Evolutionary conservation across 805 yeast species (phyloP), one percentile per base, ranked within the genome.

Genomic region (Pichia californica): DNA sequence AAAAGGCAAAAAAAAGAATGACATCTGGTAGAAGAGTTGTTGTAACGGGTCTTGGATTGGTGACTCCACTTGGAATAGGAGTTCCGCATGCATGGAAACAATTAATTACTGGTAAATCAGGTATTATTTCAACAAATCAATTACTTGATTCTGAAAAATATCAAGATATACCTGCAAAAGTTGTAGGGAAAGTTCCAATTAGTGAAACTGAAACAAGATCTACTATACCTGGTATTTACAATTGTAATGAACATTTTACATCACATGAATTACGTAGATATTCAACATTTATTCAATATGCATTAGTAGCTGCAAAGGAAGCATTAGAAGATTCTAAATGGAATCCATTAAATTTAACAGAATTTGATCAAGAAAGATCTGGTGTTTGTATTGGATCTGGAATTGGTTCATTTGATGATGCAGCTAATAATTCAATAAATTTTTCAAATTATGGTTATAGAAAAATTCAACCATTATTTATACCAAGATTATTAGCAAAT

Each of bases 331-430:
- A 86, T 59, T 79, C 97, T 0, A 61, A 70, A 27, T 72, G 81
- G 72, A 46, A 56, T 25, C 74, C 80, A 0, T 44, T 43, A 2
- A 25, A 31, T 11, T 13, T 46, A 18, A 45, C 63, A 1, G 64
- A 61, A 2, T 56, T 59, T 49, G 73, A 55, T 56, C 58, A 56
- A 41, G 44, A 58, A 3, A 53, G 61, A 33, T 65, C 78, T 3
- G 94, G 97, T 2, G 88, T 86, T 2, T 81, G 88, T n/a, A 76
- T 91, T 8, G 99, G 98, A 1, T 81, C 95, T 1, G 96, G 97
- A 0, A 85, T 93, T 39, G 98, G 97, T 0, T 85, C 95, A 2
- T 71, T 91, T 38, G 81, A 77, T 15, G 95, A 87, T 46, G 62
- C 77, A 0, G 79, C 78, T 54, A 82, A 76, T 4, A 86, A 82